These are phyloP conservation scores for Lactifluus volemus DNA, from an alignment of 768 basidiomycete species.

Conservation along the genomic window DNA sequence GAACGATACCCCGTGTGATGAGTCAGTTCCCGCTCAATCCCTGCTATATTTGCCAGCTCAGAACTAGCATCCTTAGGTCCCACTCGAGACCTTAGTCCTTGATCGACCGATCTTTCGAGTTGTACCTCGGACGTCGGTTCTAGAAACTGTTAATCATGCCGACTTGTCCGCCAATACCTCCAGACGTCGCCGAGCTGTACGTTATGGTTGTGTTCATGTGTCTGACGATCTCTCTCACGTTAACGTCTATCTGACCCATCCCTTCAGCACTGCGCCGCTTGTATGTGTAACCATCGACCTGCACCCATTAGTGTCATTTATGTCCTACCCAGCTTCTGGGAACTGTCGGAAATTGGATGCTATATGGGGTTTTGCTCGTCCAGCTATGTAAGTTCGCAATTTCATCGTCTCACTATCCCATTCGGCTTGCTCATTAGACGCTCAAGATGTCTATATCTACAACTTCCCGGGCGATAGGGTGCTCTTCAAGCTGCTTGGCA, in stretches of 20 bases:
- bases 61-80: background rate
- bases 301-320: background rate
- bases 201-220: background rate
- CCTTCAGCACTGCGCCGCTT: background rate
- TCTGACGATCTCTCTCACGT: background rate
- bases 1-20: background rate
- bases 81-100: background rate
- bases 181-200: background rate
- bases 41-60: background rate
- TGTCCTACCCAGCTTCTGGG: background rate
- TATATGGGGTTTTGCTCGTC: constrained; percentile 5
- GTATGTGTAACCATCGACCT: background rate
- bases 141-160: background rate
- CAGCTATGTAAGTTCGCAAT: background rate
- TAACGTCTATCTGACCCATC: background rate
- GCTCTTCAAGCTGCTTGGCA: background rate
- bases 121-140: background rate
- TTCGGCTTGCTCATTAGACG: background rate
- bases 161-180: background rate
- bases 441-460: constrained; percentile 5
- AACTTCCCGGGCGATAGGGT: background rate
- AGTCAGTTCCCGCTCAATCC: background rate
- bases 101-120: too few species aligned
- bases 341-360: background rate
- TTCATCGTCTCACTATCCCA: background rate